Base-by-base conservation (phyloP, 2,329 filamentous ascomycete genomes). In the Fusarium sp. region DNA sequence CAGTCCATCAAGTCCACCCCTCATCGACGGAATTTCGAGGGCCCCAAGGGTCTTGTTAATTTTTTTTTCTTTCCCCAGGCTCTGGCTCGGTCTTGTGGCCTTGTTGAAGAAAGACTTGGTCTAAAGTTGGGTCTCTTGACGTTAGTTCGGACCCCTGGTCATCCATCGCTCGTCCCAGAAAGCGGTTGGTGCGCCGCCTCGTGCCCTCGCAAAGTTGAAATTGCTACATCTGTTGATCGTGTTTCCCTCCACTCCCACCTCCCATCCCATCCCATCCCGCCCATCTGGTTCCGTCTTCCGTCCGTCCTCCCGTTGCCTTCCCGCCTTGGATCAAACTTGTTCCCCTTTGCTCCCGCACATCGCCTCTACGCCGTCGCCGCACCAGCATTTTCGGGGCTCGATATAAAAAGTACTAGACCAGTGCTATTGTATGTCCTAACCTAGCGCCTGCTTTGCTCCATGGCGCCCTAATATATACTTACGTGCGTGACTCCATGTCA, bases 311-410 rank as follows among this genome's bases (percentile, higher is more conserved):
- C 63, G 60, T 70, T 52, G 57, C 70, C 70, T 71, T 70, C 67
- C 67, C 71, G 73, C 50, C 73, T 72, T 75, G 71, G 64, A 69
- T 67, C 66, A 67, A 64, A 58, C 54, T 62, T 72, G 54, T 67
- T 60, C 66, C 70, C 70, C 53, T 75, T 75, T 76, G 66, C 73
- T 75, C 69, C 74, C 71, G 67, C 70, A 59, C 73, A 67, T 71
- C 62, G 70, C 52, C 60, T 54, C 64, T 67, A 74, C 71, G 63
- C 71, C 74, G 64, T 75, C 64, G 70, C 68, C 73, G 64, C 69
- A 70, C 66, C 71, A 67, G 57, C 64, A 65, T 54, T 62, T 55
- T 67, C 60, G 58, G 65, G 50, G 54, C 40, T 61, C 56, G 55
- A 58, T 58, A 60, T 54, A 67, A 72, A 42, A 42, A 49, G 50